Evolutionary conservation across 1,284 basidiomycete genomes (phyloP), one percentile per base, ranked within the genome.

Genomic region (Ceratobasidium sp.): DNA sequence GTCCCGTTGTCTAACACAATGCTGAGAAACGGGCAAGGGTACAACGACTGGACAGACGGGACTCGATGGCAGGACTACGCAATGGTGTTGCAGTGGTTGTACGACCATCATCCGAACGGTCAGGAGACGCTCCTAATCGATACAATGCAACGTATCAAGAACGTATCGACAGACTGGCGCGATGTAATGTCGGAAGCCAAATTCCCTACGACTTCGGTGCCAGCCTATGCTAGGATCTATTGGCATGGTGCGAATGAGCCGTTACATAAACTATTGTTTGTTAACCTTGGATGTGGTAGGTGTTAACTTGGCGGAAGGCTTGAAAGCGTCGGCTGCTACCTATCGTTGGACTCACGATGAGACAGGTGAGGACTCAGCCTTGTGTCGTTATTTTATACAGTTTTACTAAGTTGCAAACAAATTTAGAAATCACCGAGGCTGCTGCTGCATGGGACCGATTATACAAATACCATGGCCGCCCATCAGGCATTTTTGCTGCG

Each of bases 401-500:
- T 48, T 33, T 15, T 59, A 38, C 3, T 65, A 38, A 54, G 2
- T 56, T n/a, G n/a, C n/a, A n/a, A 52, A 44, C 33, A 40, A 65
- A 56, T 74, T 6, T 67, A 89, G 89, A 90, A 80, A 84, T 90
- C n/a, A 86, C 88, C 75, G 83, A 84, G 15, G 88, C 88, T 23
- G 90, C 89, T 81, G 81, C 84, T 48, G 89, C 88, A 1, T 90
- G 89, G 89, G 89, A 91, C 80, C 80, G 89, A 74, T 81, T 90
- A 20, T 91, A 90, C 85, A 81, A 90, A 81, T 91, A 90, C 80
- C 90, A 91, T 78, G 90, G 90, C 12, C 86, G 89, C 1, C 89
- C 90, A 0, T 90, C 89, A 2, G 89, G 89, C 1, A 90, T 90
- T 15, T 90, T 86, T 79, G 88, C 87, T 44, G 89, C 90, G 6